Conservation (phyloP, 1,139 yeast genomes). For the Meyerozyma guilliermondii region DNA sequence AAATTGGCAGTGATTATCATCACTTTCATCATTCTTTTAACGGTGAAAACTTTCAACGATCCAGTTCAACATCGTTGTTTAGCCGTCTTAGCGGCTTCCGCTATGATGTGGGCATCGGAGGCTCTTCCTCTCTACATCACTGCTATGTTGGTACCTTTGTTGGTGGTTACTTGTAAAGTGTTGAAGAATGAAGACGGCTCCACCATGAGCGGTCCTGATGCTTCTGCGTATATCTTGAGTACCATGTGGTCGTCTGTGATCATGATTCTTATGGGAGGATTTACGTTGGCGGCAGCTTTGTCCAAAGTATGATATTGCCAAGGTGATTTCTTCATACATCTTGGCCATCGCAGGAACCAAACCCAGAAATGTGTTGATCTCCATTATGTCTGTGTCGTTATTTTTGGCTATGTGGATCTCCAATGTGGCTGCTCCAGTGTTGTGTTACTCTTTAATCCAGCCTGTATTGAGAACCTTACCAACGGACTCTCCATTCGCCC, state of each 20-base stretch:
- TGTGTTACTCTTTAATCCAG: slow-evolving; percentile 84
- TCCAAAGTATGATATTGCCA: slow-evolving; percentile 88
- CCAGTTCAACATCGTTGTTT: slow-evolving; percentile 70
- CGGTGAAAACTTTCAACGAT: slow-evolving; percentile 58
- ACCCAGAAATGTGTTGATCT: slow-evolving; percentile 69
- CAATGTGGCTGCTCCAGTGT: slow-evolving; percentile 93
- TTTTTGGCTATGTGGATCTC: slow-evolving; percentile 94
- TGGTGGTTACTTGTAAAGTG: slow-evolving; percentile 69
- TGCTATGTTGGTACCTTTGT: slow-evolving; percentile 72
- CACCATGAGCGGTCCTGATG: slow-evolving; percentile 55
- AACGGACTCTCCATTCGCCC: slow-evolving; percentile 69
- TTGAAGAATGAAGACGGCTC: slow-evolving; percentile 52
- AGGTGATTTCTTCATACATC: slow-evolving; percentile 74
- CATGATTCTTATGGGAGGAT: slow-evolving; percentile 85
- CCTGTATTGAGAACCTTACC: slow-evolving; percentile 82
- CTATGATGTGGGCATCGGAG: slow-evolving; percentile 91
- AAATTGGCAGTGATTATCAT: slow-evolving; percentile 42
- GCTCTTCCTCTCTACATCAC: slow-evolving; percentile 87
- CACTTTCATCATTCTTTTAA: slow-evolving; percentile 44
- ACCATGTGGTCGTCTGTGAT: slow-evolving; percentile 96
- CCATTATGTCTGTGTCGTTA: slow-evolving; percentile 81
- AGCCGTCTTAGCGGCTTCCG: slow-evolving; percentile 74
- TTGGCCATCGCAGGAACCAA: slow-evolving; percentile 80
- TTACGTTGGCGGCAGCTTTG: slow-evolving; percentile 88
- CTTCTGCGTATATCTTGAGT: slow-evolving; percentile 72